phyloP scores from a whole-genome alignment of 257 asterid genomes.

The Handroanthus guayacan region DNA sequence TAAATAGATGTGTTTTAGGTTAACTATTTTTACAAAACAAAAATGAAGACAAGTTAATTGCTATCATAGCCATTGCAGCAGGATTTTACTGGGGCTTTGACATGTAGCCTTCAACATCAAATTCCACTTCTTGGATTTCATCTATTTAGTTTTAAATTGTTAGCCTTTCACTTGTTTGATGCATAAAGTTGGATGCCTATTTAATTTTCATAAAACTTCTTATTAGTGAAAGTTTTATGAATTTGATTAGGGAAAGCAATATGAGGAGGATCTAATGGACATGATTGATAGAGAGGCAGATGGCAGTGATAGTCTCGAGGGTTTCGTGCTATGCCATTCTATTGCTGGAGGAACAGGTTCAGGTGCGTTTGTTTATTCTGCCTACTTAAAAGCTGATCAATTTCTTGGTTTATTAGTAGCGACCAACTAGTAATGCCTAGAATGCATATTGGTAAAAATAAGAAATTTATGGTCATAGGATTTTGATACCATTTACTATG shows the following conservation, averaged over 20 bases:
- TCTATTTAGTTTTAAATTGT: neutral
- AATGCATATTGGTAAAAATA: neutral
- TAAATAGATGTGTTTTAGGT: neutral
- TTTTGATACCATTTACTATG: neutral
- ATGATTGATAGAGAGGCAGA: constrained; percentile 99
- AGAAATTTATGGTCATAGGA: constrained; percentile 13
- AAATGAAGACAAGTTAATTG: neutral
- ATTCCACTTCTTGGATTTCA: neutral
- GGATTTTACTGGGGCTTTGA: constrained; percentile 3
- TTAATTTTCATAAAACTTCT: constrained; percentile 15
- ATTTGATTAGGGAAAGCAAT: constrained; percentile 81
- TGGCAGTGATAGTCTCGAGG: constrained; percentile 99
- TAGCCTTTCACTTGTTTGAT: neutral
- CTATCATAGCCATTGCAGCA: neutral
- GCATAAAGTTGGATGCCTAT: constrained; percentile 11
- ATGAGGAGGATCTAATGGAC: constrained; percentile 98
- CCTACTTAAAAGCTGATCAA: neutral
- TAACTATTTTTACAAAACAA: neutral
- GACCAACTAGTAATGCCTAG: constrained; percentile 6
- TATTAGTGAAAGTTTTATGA: constrained; percentile 24
- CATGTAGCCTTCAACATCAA: neutral
- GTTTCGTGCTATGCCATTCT: constrained; percentile 98
- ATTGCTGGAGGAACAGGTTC: constrained; percentile 99
- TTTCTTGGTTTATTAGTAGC: constrained; percentile 10
- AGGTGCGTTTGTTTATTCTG: constrained; percentile 52